phyloP scores from a whole-genome alignment of 768 basidiomycete genomes.

The Mycena polygramma region DNA sequence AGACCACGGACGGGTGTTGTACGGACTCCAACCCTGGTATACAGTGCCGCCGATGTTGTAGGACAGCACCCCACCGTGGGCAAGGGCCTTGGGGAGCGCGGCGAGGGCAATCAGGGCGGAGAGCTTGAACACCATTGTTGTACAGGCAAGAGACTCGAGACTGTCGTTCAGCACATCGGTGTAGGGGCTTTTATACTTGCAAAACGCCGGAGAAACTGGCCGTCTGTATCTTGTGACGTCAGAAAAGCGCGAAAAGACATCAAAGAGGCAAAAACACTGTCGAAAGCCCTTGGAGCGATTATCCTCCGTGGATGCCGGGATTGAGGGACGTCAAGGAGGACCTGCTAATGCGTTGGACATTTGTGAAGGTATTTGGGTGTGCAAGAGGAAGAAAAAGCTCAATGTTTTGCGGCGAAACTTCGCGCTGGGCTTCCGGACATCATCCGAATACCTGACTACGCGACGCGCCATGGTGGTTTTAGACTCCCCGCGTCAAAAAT shows the following conservation, averaged over 20 bases:
- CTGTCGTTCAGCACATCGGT: not conserved
- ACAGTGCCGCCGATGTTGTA: constrained; percentile 54
- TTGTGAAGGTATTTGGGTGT: not conserved
- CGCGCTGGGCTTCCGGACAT: constrained; percentile 24
- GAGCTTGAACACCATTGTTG: constrained; percentile 35
- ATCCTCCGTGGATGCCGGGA: too few relatives aligned
- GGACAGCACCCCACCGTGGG: constrained; percentile 61
- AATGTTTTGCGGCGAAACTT: constrained; percentile 12
- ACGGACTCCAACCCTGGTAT: constrained; percentile 59
- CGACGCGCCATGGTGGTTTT: not conserved
- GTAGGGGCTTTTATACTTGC: constrained; percentile 16
- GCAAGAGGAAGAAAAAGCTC: not conserved
- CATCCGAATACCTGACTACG: constrained; percentile 6
- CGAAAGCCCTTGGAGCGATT: too few relatives aligned
- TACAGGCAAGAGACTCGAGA: constrained; percentile 2
- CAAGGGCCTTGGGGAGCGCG: constrained; percentile 49
- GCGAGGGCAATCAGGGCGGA: constrained; percentile 44
- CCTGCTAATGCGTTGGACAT: not conserved
- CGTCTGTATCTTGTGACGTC: not conserved
- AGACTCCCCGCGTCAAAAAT: not conserved
- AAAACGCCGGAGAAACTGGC: constrained; percentile 23
- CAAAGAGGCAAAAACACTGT: not conserved
- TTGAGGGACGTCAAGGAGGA: not conserved
- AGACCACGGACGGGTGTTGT: constrained; percentile 48
- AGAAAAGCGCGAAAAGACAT: not conserved